Conservation (phyloP, 306 rosid species). For the Hippophae gyantsensis region DNA sequence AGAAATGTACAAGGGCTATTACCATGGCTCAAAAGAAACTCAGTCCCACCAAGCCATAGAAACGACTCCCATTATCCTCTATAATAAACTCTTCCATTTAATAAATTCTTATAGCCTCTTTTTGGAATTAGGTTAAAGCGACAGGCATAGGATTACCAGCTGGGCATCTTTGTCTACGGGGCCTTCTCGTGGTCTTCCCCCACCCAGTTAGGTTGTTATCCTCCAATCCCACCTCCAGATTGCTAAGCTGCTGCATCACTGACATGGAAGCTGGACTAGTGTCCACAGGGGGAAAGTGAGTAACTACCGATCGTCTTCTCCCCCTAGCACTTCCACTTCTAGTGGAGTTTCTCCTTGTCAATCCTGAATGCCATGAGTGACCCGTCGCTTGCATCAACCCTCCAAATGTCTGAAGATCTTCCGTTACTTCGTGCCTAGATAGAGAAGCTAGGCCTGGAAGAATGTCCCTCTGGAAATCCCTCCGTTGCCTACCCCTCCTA, state of each 20-base stretch:
- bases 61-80: constrained; percentile 45
- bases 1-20: constrained; percentile 53
- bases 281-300: constrained; percentile 36
- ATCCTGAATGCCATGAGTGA: constrained; percentile 72
- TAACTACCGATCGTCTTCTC: constrained; percentile 47
- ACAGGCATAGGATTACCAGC: constrained; percentile 58
- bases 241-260: constrained; percentile 51
- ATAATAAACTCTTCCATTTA: constrained; percentile 23
- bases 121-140: constrained; percentile 49
- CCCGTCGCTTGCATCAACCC: constrained; percentile 89
- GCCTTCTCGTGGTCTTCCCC: constrained; percentile 96
- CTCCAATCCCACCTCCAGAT: constrained; percentile 65
- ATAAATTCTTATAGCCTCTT: constrained; percentile 30
- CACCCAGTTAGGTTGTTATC: constrained; percentile 91
- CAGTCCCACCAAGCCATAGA: constrained; percentile 33
- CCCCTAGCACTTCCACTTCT: constrained; percentile 79
- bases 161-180: constrained; percentile 84
- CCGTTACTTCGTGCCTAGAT: constrained; percentile 93
- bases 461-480: constrained; percentile 97
- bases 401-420: constrained; percentile 92
- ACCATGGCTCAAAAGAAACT: too few species aligned
- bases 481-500: constrained; percentile 85
- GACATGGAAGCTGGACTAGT: constrained; percentile 36
- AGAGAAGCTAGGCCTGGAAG: constrained; percentile 83
- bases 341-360: constrained; percentile 71